Evolutionary conservation across 306 rosid species (phyloP).

Genomic region (Rosa persica): DNA sequence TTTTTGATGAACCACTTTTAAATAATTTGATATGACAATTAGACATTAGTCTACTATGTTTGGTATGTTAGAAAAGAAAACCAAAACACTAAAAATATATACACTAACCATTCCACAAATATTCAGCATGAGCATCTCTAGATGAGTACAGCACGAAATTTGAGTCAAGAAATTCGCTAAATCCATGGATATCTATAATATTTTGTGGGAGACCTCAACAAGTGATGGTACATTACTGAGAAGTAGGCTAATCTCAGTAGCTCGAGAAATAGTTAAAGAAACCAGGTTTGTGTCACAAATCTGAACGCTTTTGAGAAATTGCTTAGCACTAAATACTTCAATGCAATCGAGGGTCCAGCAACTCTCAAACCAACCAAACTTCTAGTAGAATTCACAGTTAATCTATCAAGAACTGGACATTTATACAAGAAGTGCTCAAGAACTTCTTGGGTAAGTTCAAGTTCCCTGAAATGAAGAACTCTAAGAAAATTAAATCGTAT

Average conservation of each 20-base stretch:
- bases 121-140: neutral
- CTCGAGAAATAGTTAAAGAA: neutral
- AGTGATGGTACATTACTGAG: neutral
- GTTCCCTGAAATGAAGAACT: neutral
- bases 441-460: neutral
- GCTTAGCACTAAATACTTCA: neutral
- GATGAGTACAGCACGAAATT: neutral
- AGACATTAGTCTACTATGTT: neutral
- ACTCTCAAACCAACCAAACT: neutral
- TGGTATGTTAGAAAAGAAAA: neutral
- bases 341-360: neutral
- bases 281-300: neutral
- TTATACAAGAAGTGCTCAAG: neutral
- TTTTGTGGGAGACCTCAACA: neutral
- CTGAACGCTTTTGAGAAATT: neutral
- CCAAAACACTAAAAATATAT: too few relatives aligned
- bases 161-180: neutral
- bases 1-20: neutral
- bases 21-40: neutral
- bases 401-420: constrained; percentile 4
- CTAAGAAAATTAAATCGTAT: neutral
- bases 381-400: neutral
- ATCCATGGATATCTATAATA: neutral
- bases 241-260: neutral
- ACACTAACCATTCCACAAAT: neutral